Conservation (phyloP, 2,329 filamentous ascomycete species). For the Ilyonectria destructans region DNA sequence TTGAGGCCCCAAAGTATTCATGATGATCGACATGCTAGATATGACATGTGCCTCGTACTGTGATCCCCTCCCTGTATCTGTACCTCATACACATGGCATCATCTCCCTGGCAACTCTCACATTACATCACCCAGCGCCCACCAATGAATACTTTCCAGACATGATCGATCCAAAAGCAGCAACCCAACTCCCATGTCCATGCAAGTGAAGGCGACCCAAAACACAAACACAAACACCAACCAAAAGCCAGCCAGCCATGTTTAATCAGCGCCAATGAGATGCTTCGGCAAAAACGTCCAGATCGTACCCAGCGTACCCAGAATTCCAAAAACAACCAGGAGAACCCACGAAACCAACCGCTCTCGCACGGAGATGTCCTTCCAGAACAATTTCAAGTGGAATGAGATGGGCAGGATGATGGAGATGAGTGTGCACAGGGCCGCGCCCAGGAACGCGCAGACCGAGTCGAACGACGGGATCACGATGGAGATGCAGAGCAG, state of each 20-base stretch:
- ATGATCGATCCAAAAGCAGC: conserved; percentile 10
- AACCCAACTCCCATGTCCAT: conserved; percentile 6
- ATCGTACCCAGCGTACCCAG: conserved; percentile 86
- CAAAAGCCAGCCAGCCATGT: background rate
- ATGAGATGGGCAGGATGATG: conserved; percentile 88
- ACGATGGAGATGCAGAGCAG: conserved; percentile 82
- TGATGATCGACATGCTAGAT: background rate
- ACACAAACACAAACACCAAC: conserved; percentile 21
- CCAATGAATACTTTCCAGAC: background rate
- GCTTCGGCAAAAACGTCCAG: conserved; percentile 90
- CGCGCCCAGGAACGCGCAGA: conserved; percentile 92
- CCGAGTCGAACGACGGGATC: conserved; percentile 86
- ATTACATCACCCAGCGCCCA: background rate
- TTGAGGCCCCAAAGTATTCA: conserved; percentile 3
- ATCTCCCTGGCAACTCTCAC: background rate
- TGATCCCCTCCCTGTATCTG: background rate
- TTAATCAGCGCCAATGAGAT: conserved; percentile 73
- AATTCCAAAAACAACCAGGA: conserved; percentile 79
- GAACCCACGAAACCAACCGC: conserved; percentile 75
- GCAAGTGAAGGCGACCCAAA: conserved; percentile 16
- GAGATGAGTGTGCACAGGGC: conserved; percentile 95
- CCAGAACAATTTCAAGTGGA: conserved; percentile 92
- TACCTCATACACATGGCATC: background rate
- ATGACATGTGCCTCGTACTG: conserved; percentile 2
- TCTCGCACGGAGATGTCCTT: conserved; percentile 78